Percentiles rank a stretch among this genome's conserved stretches.
Conservation (phyloP, 2,329 filamentous ascomycete species). For the Pochonia chlamydosporia region DNA sequence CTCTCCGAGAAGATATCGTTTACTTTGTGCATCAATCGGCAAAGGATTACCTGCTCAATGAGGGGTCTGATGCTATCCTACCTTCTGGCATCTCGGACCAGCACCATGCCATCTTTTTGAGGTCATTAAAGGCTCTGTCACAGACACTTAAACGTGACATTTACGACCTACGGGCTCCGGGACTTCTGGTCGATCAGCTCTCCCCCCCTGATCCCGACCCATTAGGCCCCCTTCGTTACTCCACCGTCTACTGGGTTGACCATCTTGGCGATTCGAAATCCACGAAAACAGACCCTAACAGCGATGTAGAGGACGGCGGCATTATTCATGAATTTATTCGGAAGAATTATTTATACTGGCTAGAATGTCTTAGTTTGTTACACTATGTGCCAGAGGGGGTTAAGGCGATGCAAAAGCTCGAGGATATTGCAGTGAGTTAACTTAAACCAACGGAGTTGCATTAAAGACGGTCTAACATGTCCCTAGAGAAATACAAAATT, state of each 20-base stretch:
- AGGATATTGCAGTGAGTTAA: not conserved
- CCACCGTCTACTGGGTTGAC: slow-evolving; percentile 14
- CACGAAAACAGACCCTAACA: not conserved
- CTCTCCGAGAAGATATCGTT: not conserved
- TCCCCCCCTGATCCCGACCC: slow-evolving; percentile 11
- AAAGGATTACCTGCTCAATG: slow-evolving; percentile 31
- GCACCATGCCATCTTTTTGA: slow-evolving; percentile 26
- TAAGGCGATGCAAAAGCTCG: slow-evolving; percentile 7
- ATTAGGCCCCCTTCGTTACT: slow-evolving; percentile 11
- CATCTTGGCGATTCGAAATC: slow-evolving; percentile 9
- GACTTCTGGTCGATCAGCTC: slow-evolving; percentile 8
- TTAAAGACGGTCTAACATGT: too few species aligned
- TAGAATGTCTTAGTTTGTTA: slow-evolving; percentile 35
- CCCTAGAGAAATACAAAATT: not conserved
- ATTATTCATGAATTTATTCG: slow-evolving; percentile 21
- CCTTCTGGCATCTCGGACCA: slow-evolving; percentile 15
- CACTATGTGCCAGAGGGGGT: slow-evolving; percentile 16
- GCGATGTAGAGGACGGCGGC: too few species aligned
- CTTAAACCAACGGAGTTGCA: too few species aligned
- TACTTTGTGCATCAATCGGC: slow-evolving; percentile 26
- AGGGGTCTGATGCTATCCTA: slow-evolving; percentile 20
- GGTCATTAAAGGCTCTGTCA: slow-evolving; percentile 26
- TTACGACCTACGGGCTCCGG: slow-evolving; percentile 19
- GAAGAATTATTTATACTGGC: slow-evolving; percentile 34
- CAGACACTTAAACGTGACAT: slow-evolving; percentile 27